Conservation (phyloP, 2,329 filamentous ascomycete genomes). For the Bimuria novae-zelandiae region DNA sequence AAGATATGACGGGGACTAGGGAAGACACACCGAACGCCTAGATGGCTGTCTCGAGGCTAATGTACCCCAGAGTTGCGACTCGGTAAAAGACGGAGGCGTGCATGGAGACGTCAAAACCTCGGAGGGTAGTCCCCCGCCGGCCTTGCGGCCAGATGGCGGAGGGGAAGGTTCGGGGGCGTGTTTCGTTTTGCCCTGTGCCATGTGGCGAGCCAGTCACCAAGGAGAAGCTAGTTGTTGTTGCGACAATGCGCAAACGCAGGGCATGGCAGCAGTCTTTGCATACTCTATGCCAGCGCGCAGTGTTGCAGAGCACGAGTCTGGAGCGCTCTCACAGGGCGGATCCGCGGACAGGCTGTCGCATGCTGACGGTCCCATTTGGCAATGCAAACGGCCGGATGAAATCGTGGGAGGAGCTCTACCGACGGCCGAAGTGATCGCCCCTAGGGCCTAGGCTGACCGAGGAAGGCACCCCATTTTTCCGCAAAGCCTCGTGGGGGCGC, state of each 20-base stretch:
- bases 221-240: constrained; percentile 13
- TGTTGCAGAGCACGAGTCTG: constrained; percentile 13
- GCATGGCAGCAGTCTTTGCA: constrained; percentile 16
- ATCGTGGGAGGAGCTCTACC: constrained; percentile 26
- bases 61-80: constrained; percentile 40
- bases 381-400: constrained; percentile 28
- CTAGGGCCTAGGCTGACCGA: constrained; percentile 4
- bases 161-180: constrained; percentile 23
- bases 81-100: constrained; percentile 22
- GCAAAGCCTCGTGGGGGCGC: constrained; percentile 8
- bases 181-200: constrained; percentile 29
- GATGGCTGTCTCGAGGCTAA: constrained; percentile 28
- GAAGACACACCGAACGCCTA: constrained; percentile 29
- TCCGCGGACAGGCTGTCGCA: constrained; percentile 28
- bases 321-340: constrained; percentile 21
- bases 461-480: constrained; percentile 4
- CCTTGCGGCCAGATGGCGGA: too few species aligned
- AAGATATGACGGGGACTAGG: constrained; percentile 29
- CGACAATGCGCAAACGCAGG: constrained; percentile 8
- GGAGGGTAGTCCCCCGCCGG: too few species aligned
- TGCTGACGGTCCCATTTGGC: constrained; percentile 17
- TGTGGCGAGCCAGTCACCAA: constrained; percentile 9
- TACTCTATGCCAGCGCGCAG: constrained; percentile 7
- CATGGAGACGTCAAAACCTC: constrained; percentile 14
- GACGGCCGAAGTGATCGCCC: constrained; percentile 35